These are phyloP conservation scores for Albugo candida DNA, from an alignment of 352 stramenopile species.

Conservation along the genomic window DNA sequence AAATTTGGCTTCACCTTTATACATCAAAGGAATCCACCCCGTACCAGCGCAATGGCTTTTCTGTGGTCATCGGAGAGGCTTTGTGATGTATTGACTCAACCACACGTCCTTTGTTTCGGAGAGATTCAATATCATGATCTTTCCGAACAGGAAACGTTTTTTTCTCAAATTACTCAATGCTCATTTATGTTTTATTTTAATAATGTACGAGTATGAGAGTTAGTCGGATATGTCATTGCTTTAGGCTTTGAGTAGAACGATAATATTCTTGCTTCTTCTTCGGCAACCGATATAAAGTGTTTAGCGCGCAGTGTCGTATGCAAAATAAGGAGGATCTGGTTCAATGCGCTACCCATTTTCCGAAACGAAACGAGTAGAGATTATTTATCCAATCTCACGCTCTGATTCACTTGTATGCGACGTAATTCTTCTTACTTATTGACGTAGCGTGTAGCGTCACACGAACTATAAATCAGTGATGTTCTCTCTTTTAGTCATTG, in stretches of 20 bases:
- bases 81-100: slow-evolving; percentile 4
- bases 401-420: slow-evolving; percentile 30
- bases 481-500: slow-evolving; percentile 56
- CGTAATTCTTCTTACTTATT: slow-evolving; percentile 22
- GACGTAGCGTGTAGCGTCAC: slow-evolving; percentile 31
- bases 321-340: slow-evolving; percentile 32
- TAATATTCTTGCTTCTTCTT: slow-evolving; percentile 12
- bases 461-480: slow-evolving; percentile 49
- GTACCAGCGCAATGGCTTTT: too few species aligned
- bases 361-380: slow-evolving; percentile 25
- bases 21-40: too few species aligned
- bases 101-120: slow-evolving; percentile 28
- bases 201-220: slow-evolving; percentile 13
- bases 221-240: neutral
- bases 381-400: slow-evolving; percentile 35
- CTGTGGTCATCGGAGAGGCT: too few species aligned
- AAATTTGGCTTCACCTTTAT: too few species aligned
- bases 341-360: slow-evolving; percentile 25
- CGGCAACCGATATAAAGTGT: slow-evolving; percentile 32
- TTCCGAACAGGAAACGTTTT: neutral
- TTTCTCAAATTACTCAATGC: slow-evolving; percentile 19
- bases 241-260: slow-evolving; percentile 20
- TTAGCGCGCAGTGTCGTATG: slow-evolving; percentile 35
- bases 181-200: slow-evolving; percentile 27
- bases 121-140: slow-evolving; percentile 9